Evolutionary conservation across 202 grass and related monocot species (phyloP).

Genomic region (Schoenoplectus triqueter): DNA sequence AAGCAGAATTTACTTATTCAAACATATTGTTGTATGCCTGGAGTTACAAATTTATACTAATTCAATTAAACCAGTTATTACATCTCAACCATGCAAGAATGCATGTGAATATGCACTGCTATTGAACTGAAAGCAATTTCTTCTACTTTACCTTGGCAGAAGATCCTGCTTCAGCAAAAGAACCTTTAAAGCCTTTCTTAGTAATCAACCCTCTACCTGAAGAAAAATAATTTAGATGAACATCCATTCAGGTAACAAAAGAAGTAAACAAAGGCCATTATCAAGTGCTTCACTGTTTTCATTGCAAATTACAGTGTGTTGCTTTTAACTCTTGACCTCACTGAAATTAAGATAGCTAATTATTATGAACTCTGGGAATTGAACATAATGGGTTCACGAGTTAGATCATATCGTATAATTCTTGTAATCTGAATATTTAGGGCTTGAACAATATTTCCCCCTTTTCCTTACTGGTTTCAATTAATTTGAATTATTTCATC

Average conservation of each 20-base stretch:
- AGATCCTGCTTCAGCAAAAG: slow-evolving; percentile 71
- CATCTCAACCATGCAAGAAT: slow-evolving; percentile 11
- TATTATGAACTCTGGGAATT: no score
- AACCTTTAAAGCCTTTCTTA: slow-evolving; percentile 91
- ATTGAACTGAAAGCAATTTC: not conserved
- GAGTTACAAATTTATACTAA: not conserved
- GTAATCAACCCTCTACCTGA: slow-evolving; percentile 83
- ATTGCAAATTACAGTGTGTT: not conserved
- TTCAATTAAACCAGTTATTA: not conserved
- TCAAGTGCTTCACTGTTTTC: not conserved
- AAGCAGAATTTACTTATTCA: slow-evolving; percentile 7
- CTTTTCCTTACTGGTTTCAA: not conserved
- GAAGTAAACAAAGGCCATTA: not conserved
- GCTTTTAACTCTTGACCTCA: not conserved
- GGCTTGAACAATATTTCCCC: not conserved
- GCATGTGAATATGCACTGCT: slow-evolving; percentile 6
- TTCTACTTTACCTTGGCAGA: slow-evolving; percentile 76
- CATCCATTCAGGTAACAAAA: slow-evolving; percentile 1
- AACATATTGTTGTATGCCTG: not conserved
- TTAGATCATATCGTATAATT: not conserved
- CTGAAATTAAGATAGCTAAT: no score
- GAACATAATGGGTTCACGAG: not conserved
- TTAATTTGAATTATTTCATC: not conserved
- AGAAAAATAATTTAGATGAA: slow-evolving; percentile 12
- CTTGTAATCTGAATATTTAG: not conserved